Conservation (phyloP, 352 stramenopile genomes). For the Thalassiosira ordinaria region DNA sequence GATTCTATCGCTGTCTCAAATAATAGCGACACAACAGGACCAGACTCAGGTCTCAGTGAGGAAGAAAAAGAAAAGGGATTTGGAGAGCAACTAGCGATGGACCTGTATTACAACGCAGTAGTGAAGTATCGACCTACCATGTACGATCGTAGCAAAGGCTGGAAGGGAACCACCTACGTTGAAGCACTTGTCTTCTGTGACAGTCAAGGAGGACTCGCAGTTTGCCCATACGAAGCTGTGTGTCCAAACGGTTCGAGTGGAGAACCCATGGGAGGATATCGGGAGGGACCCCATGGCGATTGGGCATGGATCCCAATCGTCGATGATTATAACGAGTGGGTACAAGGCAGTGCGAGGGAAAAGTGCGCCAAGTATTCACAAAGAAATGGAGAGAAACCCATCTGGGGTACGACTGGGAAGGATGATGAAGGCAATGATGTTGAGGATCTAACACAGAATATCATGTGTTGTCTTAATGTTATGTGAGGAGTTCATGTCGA, state of each 20-base stretch:
- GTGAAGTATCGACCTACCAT: background rate
- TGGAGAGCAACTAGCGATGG: too few species aligned
- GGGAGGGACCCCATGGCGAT: background rate
- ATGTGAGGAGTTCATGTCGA: too few species aligned
- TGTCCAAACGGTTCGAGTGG: background rate
- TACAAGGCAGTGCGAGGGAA: background rate
- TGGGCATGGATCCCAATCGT: slow-evolving; percentile 1
- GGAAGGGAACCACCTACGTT: background rate
- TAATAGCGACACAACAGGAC: too few species aligned
- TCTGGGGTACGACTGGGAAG: background rate
- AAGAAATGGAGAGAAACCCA: background rate
- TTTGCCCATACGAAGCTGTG: slow-evolving; percentile 5
- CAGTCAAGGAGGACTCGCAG: background rate
- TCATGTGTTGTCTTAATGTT: slow-evolving; percentile 7
- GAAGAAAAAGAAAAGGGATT: too few species aligned
- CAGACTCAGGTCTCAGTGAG: too few species aligned
- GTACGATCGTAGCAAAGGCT: slow-evolving; percentile 6
- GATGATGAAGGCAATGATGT: background rate
- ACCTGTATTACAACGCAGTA: background rate
- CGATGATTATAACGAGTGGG: slow-evolving; percentile 5
- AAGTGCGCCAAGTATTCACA: slow-evolving; percentile 3
- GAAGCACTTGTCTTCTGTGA: slow-evolving; percentile 8
- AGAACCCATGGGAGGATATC: slow-evolving; percentile 2
- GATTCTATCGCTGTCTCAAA: too few species aligned
- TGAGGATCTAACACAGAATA: slow-evolving; percentile 1